phyloP scores from a whole-genome alignment of 345 rosid species.

The Acer negundo region DNA sequence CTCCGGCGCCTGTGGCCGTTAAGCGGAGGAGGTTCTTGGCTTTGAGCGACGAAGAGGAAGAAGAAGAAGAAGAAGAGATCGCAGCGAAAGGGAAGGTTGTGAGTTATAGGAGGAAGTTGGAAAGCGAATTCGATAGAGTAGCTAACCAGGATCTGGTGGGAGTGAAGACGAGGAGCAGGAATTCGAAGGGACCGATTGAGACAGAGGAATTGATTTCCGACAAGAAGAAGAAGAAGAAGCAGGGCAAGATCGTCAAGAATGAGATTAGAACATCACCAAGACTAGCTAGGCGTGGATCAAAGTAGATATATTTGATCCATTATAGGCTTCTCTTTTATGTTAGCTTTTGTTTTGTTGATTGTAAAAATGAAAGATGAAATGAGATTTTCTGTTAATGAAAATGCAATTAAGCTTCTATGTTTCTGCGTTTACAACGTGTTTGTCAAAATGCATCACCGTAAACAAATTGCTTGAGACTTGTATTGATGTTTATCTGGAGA shows the following conservation, averaged over 20 bases:
- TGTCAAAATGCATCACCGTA: no score
- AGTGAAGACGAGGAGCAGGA: slow-evolving; percentile 16
- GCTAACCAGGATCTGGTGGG: slow-evolving; percentile 31
- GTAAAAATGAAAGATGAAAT: neutral
- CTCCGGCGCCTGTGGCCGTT: slow-evolving; percentile 58
- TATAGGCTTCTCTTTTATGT: neutral
- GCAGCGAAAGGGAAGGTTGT: neutral
- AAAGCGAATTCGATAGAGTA: slow-evolving; percentile 74
- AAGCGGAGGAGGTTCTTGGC: slow-evolving; percentile 60
- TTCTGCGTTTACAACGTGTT: no score
- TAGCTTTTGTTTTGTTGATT: no score
- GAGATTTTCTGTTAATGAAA: neutral
- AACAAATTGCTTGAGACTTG: no score
- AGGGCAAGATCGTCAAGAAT: neutral
- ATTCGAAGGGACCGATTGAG: slow-evolving; percentile 14
- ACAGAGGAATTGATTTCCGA: slow-evolving; percentile 11
- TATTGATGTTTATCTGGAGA: neutral
- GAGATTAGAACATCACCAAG: slow-evolving; percentile 63
- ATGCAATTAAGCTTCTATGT: no score
- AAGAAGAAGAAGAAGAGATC: slow-evolving; percentile 9
- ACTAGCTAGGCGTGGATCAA: slow-evolving; percentile 39
- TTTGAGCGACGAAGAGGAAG: slow-evolving; percentile 42
- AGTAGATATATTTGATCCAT: neutral
- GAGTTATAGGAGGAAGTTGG: slow-evolving; percentile 36
- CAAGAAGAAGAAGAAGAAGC: slow-evolving; percentile 2